phyloP scores from a whole-genome alignment of 768 basidiomycete genomes.

The Rhodotorula babjevae region DNA sequence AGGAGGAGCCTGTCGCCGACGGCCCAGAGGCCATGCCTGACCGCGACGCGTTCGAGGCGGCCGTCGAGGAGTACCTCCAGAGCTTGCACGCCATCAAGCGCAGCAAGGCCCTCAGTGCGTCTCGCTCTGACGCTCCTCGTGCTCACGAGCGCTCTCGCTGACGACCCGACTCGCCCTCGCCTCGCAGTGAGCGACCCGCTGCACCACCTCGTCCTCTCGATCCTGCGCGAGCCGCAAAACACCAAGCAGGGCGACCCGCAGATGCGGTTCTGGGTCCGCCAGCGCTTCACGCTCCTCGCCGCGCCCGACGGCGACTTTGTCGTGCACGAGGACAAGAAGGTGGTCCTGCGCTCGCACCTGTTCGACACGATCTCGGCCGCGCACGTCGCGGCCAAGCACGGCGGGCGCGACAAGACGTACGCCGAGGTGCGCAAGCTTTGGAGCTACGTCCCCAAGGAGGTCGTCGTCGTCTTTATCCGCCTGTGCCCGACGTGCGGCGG shows the following conservation, averaged over 20 bases:
- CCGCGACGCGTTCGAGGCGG: neutral
- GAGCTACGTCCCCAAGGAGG: constrained; percentile 68
- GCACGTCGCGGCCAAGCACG: constrained; percentile 62
- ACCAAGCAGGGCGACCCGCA: constrained; percentile 6
- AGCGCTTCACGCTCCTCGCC: neutral
- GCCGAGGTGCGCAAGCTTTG: constrained; percentile 61
- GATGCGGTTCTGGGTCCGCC: constrained; percentile 7
- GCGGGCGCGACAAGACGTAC: constrained; percentile 72
- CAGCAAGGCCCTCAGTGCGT: constrained; percentile 13
- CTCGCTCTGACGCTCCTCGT: neutral
- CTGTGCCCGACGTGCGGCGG: constrained; percentile 7
- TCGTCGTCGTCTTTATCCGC: constrained; percentile 3
- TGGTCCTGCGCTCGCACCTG: constrained; percentile 68
- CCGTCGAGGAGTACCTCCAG: neutral
- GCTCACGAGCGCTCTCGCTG: neutral
- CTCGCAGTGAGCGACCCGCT: neutral
- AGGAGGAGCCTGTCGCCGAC: neutral
- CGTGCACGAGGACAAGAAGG: constrained; percentile 64
- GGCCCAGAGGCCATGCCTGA: neutral
- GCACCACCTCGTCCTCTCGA: neutral
- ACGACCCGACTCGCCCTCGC: neutral
- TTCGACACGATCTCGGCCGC: constrained; percentile 68
- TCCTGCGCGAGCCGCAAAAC: neutral
- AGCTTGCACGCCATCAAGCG: neutral
- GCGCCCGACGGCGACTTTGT: constrained; percentile 47